Conservation (phyloP, 129 eudicot species). For the Helichrysum umbraculigerum region DNA sequence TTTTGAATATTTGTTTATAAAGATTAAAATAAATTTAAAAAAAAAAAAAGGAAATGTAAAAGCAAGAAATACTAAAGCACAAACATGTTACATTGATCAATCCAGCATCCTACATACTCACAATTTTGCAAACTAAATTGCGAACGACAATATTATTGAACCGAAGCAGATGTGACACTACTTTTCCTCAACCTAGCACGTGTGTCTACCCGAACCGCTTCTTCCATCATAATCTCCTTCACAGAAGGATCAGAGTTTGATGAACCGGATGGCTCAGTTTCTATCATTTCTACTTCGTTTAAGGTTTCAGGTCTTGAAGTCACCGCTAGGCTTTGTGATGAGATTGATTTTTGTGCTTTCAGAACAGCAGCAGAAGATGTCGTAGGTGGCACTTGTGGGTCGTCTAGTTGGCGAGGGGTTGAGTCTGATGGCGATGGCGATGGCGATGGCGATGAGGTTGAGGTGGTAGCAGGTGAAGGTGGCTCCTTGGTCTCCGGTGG, state of each 20-base stretch:
- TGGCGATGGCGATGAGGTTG: conserved; percentile 1
- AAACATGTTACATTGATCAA: conserved; percentile 35
- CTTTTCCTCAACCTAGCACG: conserved; percentile 63
- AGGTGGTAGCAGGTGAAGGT: conserved; percentile 45
- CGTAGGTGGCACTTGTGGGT: conserved; percentile 27
- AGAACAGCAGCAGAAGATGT: conserved; percentile 36
- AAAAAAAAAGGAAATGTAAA: not conserved
- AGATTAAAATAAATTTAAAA: not conserved
- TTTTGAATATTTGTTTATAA: not conserved
- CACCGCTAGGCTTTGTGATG: conserved; percentile 31
- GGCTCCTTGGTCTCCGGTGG: conserved; percentile 41
- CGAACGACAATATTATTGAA: conserved; percentile 21
- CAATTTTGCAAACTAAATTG: conserved; percentile 35
- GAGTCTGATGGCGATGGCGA: conserved; percentile 36
- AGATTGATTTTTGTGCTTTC: conserved; percentile 40
- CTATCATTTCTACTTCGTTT: conserved; percentile 35
- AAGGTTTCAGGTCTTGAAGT: conserved; percentile 34
- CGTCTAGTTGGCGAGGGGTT: conserved; percentile 35
- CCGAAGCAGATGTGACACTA: conserved; percentile 25
- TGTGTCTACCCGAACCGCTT: conserved; percentile 43
- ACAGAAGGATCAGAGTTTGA: conserved; percentile 28
- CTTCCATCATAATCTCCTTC: conserved; percentile 58
- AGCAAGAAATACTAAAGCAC: conserved; percentile 19
- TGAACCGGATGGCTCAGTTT: conserved; percentile 32
- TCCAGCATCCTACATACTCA: conserved; percentile 38